Evolutionary conservation across 108 stramenopile genomes (phyloP), one percentile per base, ranked within the genome.

Genomic region (Discostella pseudostelligera): DNA sequence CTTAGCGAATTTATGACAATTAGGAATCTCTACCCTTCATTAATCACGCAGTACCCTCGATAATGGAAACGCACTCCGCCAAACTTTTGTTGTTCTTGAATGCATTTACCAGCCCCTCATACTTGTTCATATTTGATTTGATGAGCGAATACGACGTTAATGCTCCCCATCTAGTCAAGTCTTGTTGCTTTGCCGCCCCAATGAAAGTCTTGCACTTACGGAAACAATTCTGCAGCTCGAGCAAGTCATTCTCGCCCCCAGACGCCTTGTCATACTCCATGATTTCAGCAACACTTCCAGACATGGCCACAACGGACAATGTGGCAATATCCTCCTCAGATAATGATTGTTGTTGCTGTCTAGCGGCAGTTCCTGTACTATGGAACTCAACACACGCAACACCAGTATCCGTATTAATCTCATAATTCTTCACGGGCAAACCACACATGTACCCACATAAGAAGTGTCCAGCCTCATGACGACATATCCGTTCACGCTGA

Each of bases 131-230:
- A 59, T 90, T 85, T 29, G 53, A 61, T 22, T 78, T 84, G 26
- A 94, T 65, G 54, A 90, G 54, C 8, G 62, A 47, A 65, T 77
- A 88, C 0, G 85, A 71, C 29, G 84, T 81, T 24, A 90, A 59
- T 16, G 92, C 92, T 16, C 89, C 92, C 92, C 92, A 94, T 57
- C 92, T 76, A 19, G 92, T 94, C 67, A 94, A 48, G 26, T 89
- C 89, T 75, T 94, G 92, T 62, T 94, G 92, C 42, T 87, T 85
- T 43, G 84, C 76, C n/a, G 89, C 87, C 16, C 92, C 92, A 43
- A 90, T 73, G 69, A 94, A 94, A 17, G 87, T 81, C 65, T 80
- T 54, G 22, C 82, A 75, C 29, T 76, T 65, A 4, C 84, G 74
- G 69, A 90, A 89, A 21, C 88, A 65, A 64, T 56, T 63, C 43